A percentile compares a stretch with the other conserved stretches of the same genome.
phyloP scores from a whole-genome alignment of 257 asterid genomes.

The Solanum boliviense region DNA sequence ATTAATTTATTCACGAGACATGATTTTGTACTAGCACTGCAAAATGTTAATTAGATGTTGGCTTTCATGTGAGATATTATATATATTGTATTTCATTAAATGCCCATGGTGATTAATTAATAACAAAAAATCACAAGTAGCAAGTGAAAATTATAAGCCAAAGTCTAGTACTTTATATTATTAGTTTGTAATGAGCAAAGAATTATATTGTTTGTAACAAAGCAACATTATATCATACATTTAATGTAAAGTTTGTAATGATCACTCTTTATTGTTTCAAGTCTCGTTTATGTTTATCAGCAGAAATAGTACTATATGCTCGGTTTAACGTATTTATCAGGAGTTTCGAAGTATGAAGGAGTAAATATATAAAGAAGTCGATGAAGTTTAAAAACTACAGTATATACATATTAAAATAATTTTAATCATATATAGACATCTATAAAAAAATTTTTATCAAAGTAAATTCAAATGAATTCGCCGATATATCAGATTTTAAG shows the following conservation, averaged over 20 bases:
- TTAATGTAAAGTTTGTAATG: background rate
- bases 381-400: fast-evolving
- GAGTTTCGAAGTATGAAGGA: fast-evolving
- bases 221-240: background rate
- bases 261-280: background rate
- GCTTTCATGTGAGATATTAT: background rate
- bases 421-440: too few species aligned
- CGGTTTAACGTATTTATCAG: too few species aligned
- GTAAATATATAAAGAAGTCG: too few species aligned
- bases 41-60: background rate
- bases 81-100: background rate
- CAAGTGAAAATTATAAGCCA: background rate
- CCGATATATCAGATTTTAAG: too few species aligned
- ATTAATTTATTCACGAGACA: background rate
- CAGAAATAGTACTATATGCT: background rate
- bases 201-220: background rate
- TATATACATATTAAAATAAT: background rate
- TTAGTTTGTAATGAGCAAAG: background rate
- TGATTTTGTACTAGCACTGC: background rate
- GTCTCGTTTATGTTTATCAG: background rate
- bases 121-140: background rate
- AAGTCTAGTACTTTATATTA: background rate
- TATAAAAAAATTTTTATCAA: background rate
- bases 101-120: background rate
- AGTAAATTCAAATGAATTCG: fast-evolving